phyloP scores from a whole-genome alignment of 2,329 filamentous ascomycete genomes.

The Emergomyces pasteurianus region DNA sequence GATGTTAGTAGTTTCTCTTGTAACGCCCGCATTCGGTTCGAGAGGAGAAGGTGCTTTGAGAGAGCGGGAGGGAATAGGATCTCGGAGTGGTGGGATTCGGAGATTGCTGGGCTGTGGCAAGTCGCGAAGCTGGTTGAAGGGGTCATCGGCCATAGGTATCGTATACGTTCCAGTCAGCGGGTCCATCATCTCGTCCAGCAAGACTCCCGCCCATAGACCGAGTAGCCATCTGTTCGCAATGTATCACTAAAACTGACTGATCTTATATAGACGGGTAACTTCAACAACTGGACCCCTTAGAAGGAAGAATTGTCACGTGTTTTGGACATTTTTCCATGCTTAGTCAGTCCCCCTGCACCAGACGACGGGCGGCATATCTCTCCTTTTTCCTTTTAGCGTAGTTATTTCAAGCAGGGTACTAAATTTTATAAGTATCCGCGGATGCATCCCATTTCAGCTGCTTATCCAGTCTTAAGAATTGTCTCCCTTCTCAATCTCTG shows the following conservation, averaged over 20 bases:
- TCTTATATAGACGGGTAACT: not conserved
- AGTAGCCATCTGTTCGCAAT: not conserved
- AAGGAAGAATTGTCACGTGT: not conserved
- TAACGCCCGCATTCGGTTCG: conserved; percentile 31
- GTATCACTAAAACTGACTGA: not conserved
- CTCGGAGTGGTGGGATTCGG: conserved; percentile 37
- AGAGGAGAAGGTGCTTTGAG: conserved; percentile 33
- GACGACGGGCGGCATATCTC: too few species aligned
- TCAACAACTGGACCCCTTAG: not conserved
- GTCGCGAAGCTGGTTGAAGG: conserved; percentile 27
- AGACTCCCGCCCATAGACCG: not conserved
- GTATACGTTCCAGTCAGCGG: conserved; percentile 11
- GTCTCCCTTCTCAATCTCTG: not conserved
- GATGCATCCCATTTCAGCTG: too few species aligned
- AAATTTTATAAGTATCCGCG: too few species aligned
- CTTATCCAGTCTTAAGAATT: not conserved
- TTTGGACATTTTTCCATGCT: not conserved
- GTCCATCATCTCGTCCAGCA: conserved; percentile 7
- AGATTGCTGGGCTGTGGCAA: conserved; percentile 29
- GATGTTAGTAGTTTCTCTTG: conserved; percentile 20
- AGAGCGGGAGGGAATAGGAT: conserved; percentile 31
- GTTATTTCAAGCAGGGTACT: too few species aligned
- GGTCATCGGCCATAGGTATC: conserved; percentile 27
- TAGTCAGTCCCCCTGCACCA: not conserved
- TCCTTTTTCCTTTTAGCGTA: too few species aligned